Conservation (phyloP, 441 rosid species). For the Euphorbia schlechtendalii region DNA sequence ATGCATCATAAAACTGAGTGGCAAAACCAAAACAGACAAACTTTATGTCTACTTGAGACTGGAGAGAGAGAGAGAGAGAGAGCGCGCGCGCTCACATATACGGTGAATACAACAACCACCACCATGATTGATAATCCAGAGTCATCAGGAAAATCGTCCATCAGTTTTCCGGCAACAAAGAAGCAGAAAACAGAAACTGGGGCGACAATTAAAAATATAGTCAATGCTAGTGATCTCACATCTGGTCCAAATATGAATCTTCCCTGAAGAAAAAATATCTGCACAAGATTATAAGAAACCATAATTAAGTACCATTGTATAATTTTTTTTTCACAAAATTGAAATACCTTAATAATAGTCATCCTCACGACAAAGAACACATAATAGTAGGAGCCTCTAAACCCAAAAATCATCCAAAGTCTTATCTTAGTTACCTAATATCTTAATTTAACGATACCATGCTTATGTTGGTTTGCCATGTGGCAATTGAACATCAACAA, state of each 20-base stretch:
- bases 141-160: slow-evolving; percentile 57
- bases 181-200: slow-evolving; percentile 69
- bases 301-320: slow-evolving; percentile 2
- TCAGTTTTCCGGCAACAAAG: slow-evolving; percentile 59
- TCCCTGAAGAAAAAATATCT: slow-evolving; percentile 75
- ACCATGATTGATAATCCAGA: slow-evolving; percentile 58
- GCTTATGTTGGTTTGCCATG: background rate
- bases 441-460: background rate
- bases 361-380: background rate
- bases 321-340: too few relatives aligned
- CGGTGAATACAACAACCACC: slow-evolving; percentile 45
- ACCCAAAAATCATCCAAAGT: background rate
- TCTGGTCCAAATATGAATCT: slow-evolving; percentile 97
- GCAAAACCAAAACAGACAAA: background rate
- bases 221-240: slow-evolving; percentile 65
- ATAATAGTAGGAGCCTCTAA: background rate
- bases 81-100: slow-evolving; percentile 48
- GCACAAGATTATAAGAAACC: slow-evolving; percentile 19
- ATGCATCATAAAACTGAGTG: background rate
- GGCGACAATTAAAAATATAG: slow-evolving; percentile 68
- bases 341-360: too few relatives aligned
- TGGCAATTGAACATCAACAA: slow-evolving; percentile 4
- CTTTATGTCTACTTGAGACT: background rate
- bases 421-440: background rate
- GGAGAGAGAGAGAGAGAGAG: too few relatives aligned